These are phyloP conservation scores for Talaromyces verruculosus DNA, from an alignment of 2,329 filamentous ascomycete species.

Conservation along the genomic window DNA sequence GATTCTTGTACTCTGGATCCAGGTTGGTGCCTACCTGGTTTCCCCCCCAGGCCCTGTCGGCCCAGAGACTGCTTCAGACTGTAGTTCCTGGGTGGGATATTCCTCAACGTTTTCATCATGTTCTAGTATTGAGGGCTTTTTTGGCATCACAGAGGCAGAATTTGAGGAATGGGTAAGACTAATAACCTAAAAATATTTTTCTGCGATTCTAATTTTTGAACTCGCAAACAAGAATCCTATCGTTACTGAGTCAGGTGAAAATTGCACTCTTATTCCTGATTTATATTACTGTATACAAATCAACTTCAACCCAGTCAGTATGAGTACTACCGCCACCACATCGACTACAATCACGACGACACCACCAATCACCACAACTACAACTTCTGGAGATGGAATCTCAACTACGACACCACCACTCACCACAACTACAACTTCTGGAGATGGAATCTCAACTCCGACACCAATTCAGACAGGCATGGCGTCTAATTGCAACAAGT, in stretches of 20 bases:
- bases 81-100: background rate
- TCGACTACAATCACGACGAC: background rate
- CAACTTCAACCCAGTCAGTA: background rate
- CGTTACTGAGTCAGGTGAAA: background rate
- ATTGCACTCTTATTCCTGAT: background rate
- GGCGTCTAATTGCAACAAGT: background rate
- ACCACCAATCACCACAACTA: background rate
- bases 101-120: background rate
- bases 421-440: background rate
- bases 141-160: background rate
- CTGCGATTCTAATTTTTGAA: background rate
- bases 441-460: background rate
- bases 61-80: background rate
- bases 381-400: no score
- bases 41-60: background rate
- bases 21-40: background rate
- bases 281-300: slow-evolving; percentile 1
- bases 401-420: no score
- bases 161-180: slow-evolving; percentile 5
- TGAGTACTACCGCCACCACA: background rate
- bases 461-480: slow-evolving; percentile 1
- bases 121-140: no score
- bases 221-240: background rate
- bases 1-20: no score
- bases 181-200: background rate